Base-by-base conservation (phyloP, 495 filamentous ascomycete genomes). In the Aspergillus saccharolyticus region DNA sequence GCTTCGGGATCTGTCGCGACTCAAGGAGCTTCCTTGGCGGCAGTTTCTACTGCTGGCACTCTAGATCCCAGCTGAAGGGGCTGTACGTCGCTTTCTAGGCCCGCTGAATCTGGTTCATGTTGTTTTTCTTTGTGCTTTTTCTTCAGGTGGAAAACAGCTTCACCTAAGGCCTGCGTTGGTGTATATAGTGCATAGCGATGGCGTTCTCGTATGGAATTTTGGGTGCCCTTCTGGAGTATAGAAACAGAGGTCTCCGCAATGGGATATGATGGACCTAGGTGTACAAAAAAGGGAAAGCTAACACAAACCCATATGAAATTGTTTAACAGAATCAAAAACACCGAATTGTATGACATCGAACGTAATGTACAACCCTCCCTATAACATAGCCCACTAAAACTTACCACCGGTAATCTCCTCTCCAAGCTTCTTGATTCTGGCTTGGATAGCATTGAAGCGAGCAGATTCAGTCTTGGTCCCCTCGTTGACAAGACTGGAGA, bases 341-440 rank as follows among this genome's bases (percentile, higher is more conserved):
- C 21, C 19, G 28, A 49, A 49, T 17, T 49, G 44, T 42, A 16
- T 56, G 45, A 45, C 47, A 55, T 20, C 17, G 24, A 42, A 25
- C 49, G 33, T 64, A 70, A 60, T 67, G 57, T 65, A 66, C 66
- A 66, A 33, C 44, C 15, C 28, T 42, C 47, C 56, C 39, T 30
- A 44, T 49, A 30, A 28, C 17, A 50, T 24, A 50, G 15, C 39
- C 53, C 53, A 74, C 68, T 15, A 81, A 69, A 87, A 74, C 76
- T 85, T 88, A 55, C 86, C 86, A 42, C 86, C 86, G 18, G 84
- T 89, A 59, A 89, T 71, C 66, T 83, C 75, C 71, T 89, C 86
- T 18, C 78, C 83, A 63, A 89, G 78, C 69, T 77, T 80, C 74
- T 77, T 81, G 61, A 88, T 73, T 70, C 86, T 80, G 60, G 81